Evolutionary conservation across 2,329 filamentous ascomycete species (phyloP).

Genomic region (Didymella pinodella): DNA sequence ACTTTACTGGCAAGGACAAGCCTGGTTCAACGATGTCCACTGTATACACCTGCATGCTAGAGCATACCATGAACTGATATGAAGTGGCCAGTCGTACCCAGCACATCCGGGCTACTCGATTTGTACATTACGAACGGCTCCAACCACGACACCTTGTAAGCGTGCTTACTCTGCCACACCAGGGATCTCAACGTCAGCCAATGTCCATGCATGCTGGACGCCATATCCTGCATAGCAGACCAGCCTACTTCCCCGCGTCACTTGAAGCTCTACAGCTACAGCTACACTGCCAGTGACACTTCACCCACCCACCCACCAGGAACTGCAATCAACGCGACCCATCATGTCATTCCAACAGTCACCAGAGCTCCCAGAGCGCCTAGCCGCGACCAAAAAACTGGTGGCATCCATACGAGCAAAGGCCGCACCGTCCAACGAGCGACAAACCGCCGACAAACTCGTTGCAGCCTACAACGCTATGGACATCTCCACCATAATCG

Average conservation of each 20-base stretch:
- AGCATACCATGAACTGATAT: neutral
- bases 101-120: no score
- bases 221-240: neutral
- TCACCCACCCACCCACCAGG: no score
- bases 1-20: no score
- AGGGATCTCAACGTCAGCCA: neutral
- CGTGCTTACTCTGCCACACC: neutral
- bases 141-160: neutral
- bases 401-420: no score
- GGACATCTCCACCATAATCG: slow-evolving; percentile 40
- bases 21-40: no score
- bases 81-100: no score
- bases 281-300: neutral
- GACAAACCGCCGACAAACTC: slow-evolving; percentile 39
- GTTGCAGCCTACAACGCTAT: slow-evolving; percentile 45
- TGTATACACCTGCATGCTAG: neutral
- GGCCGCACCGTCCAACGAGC: slow-evolving; percentile 27
- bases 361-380: no score
- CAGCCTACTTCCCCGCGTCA: neutral
- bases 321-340: neutral
- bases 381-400: no score
- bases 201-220: neutral
- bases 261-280: neutral
- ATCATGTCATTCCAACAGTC: slow-evolving; percentile 9
- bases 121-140: neutral